Evolutionary conservation across 768 basidiomycete species (phyloP), one percentile per base, ranked within the genome.

Genomic region (Tylopilus plumbeoviolaceoides): DNA sequence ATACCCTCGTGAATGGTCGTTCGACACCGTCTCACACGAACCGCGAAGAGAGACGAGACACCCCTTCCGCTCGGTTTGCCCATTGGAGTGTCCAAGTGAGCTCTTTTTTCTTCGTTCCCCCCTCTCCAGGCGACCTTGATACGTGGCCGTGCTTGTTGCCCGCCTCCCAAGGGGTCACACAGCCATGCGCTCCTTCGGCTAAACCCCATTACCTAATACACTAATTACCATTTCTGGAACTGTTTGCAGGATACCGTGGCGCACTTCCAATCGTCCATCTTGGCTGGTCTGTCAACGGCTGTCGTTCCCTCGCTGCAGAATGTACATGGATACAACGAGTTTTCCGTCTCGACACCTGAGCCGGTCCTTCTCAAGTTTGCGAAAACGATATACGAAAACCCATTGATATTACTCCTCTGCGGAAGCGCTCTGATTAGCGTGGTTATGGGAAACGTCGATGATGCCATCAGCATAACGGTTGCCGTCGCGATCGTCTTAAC

Each of bases 321-420:
- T 25, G 74, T 72, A 2, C 82, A 92, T 59, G 93, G 93, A 3
- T 95, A 91, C 68, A 98, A 98, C 73, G 95, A 98, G 70, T 98
- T 98, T 67, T 82, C 89, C 1, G 90, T 98, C 12, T 79, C 81
- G 0, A 74, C 87, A 0, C 84, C 91, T 3, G 93, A 97, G 63
- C 87, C 91, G 1, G 69, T 86, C 9, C 71, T 87, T 38, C 70
- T 94, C 65, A 97, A 97, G 72, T 98, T 98, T 66, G 84, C 86
- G 14, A 94, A 95, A 70, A 95, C 89, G 33, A 93, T 98, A 46
- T 97, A 95, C 69, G 95, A 98, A 72, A 91, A 85, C 63, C 95
- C 95, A 2, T 73, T 98, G 4, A 97, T 95, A 63, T 73, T 98
- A 21, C 76, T 98, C 3, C 75, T 98, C 33, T 87, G 95, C 54